A percentile compares a stretch with the other conserved stretches of the same genome.
Conservation (phyloP, 169 alveolate species). For the Babesia ovata region DNA sequence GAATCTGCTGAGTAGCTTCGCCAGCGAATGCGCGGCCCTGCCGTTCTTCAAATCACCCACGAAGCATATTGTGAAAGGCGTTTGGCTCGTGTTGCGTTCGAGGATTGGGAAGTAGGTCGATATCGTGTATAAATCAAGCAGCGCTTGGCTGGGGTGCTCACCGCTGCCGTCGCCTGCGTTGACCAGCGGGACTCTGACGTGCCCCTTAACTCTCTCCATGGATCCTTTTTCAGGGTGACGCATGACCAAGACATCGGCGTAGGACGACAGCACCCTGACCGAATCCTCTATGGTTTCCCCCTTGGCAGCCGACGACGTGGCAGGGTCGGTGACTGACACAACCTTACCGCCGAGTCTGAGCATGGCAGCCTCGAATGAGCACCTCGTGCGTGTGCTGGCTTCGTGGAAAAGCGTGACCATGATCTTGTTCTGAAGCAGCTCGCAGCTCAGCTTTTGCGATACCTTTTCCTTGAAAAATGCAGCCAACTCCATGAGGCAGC, state of each 20-base stretch:
- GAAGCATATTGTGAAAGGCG: conserved; percentile 67
- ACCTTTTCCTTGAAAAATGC: conserved; percentile 43
- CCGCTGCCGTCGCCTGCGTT: conserved; percentile 86
- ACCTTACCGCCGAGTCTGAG: conserved; percentile 79
- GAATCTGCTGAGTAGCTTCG: conserved; percentile 74
- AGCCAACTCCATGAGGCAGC: conserved; percentile 58
- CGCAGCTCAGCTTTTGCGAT: conserved; percentile 22
- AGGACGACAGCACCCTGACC: conserved; percentile 71
- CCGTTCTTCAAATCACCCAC: conserved; percentile 85
- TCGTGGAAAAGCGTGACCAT: conserved; percentile 73
- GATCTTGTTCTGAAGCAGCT: conserved; percentile 44
- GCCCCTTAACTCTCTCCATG: conserved; percentile 41
- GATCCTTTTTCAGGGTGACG: conserved; percentile 63
- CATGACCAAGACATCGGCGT: conserved; percentile 78
- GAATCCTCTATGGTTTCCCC: conserved; percentile 85
- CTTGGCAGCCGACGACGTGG: conserved; percentile 73
- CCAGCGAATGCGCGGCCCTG: conserved; percentile 83
- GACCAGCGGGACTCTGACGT: conserved; percentile 74
- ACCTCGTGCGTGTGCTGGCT: conserved; percentile 86
- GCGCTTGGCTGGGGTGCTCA: conserved; percentile 87
- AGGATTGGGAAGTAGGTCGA: conserved; percentile 70
- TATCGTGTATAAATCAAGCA: conserved; percentile 81
- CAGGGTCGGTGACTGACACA: conserved; percentile 65
- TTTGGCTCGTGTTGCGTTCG: conserved; percentile 31
- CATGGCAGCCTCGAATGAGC: conserved; percentile 85